A percentile compares a stretch with the other conserved stretches of the same genome.
These are phyloP conservation scores for Pseudozyma flocculosa DNA, from an alignment of 1,284 basidiomycete species.

Conservation along the genomic window DNA sequence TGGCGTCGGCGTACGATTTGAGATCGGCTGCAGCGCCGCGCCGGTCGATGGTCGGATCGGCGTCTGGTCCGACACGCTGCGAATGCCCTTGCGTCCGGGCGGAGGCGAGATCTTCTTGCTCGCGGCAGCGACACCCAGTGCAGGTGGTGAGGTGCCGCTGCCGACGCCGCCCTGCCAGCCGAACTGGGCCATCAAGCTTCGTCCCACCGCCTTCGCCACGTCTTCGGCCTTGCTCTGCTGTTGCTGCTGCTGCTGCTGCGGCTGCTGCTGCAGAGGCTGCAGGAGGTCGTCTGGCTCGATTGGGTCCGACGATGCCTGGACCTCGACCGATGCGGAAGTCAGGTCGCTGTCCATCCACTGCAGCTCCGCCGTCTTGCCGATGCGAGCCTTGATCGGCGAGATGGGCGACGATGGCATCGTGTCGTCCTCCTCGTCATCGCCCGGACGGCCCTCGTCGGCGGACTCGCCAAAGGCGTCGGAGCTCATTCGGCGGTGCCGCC, in stretches of 20 bases:
- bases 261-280: too few relatives aligned
- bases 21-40: too few relatives aligned
- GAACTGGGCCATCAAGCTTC: not conserved
- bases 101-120: too few relatives aligned
- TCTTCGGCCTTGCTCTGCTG: too few relatives aligned
- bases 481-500: not conserved
- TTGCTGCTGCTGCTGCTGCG: not conserved
- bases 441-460: slow-evolving; percentile 1
- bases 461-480: slow-evolving; percentile 3
- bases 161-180: not conserved
- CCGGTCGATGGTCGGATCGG: too few relatives aligned
- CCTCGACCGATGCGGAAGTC: too few relatives aligned
- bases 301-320: not conserved
- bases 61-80: too few relatives aligned
- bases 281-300: not conserved
- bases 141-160: too few relatives aligned
- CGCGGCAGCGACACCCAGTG: too few relatives aligned
- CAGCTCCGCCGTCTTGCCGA: too few relatives aligned
- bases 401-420: not conserved
- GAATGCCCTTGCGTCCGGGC: too few relatives aligned
- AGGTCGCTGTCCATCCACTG: not conserved
- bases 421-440: not conserved
- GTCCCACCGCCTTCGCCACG: not conserved
- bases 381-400: not conserved
- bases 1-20: too few relatives aligned